A percentile compares a stretch with the other conserved stretches of the same genome.
Evolutionary conservation across 2,329 filamentous ascomycete genomes (phyloP).

Genomic region (Penicillium sp.): DNA sequence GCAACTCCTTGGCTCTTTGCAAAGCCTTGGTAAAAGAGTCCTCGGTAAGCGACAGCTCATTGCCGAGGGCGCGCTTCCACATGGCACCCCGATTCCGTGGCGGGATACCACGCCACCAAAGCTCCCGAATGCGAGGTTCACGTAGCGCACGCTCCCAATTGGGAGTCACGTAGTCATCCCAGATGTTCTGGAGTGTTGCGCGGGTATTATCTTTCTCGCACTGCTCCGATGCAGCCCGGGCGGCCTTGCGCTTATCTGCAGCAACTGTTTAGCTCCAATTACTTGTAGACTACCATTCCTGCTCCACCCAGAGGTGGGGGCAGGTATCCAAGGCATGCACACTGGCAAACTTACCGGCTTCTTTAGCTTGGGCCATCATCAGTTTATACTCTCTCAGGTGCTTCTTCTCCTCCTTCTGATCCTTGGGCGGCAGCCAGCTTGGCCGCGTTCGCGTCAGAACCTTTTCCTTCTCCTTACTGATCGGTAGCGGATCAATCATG

Average conservation of each 20-base stretch:
- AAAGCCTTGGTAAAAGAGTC: constrained; percentile 54
- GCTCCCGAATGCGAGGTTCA: constrained; percentile 52
- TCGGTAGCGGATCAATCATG: constrained; percentile 60
- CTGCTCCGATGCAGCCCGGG: constrained; percentile 43
- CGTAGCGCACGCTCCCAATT: constrained; percentile 53
- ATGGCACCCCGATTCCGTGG: constrained; percentile 51
- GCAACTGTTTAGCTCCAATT: no score
- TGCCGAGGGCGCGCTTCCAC: constrained; percentile 57
- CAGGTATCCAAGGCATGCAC: no score
- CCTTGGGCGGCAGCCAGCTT: constrained; percentile 61
- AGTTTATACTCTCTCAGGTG: constrained; percentile 69
- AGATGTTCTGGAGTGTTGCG: constrained; percentile 52
- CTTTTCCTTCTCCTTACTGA: constrained; percentile 61
- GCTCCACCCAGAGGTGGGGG: no score
- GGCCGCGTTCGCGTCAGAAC: constrained; percentile 61
- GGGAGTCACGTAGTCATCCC: constrained; percentile 56
- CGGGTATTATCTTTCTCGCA: constrained; percentile 48
- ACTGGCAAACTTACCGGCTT: constrained; percentile 43
- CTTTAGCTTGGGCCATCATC: constrained; percentile 59
- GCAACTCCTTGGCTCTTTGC: constrained; percentile 47
- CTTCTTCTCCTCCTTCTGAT: constrained; percentile 82
- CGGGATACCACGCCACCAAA: constrained; percentile 61
- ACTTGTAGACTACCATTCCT: no score
- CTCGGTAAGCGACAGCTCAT: constrained; percentile 52
- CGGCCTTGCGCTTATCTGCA: constrained; percentile 46